Conservation (phyloP, 1,139 yeast genomes). For the Pneumocystis jirovecii region DNA sequence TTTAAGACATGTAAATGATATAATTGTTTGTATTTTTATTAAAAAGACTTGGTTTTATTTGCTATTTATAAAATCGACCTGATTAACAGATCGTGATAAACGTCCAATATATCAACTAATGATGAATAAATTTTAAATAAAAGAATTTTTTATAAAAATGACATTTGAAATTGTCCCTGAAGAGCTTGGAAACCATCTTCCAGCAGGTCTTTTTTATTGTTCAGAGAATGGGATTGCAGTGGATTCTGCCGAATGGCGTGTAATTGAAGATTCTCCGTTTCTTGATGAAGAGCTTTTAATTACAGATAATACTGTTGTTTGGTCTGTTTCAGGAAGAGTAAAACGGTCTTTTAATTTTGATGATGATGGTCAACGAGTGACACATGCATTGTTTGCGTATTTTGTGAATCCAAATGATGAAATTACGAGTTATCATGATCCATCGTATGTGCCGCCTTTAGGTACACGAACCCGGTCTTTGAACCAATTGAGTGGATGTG, state of each 20-base stretch:
- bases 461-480: neutral
- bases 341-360: constrained; percentile 5
- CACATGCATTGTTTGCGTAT: constrained; percentile 8
- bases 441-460: neutral
- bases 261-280: neutral
- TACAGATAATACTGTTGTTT: constrained; percentile 3
- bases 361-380: constrained; percentile 6
- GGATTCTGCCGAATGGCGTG: neutral
- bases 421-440: neutral
- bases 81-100: neutral
- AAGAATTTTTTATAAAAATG: neutral
- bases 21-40: too few species aligned
- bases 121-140: neutral
- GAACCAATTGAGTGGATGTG: constrained; percentile 1
- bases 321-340: constrained; percentile 5
- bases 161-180: neutral
- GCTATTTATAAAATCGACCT: too few species aligned
- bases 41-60: neutral
- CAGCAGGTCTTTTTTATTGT: neutral
- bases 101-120: neutral
- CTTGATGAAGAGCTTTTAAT: constrained; percentile 7
- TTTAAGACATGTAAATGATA: too few species aligned
- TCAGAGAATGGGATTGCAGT: neutral
- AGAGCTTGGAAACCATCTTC: neutral
- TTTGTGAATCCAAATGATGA: constrained; percentile 5